These are phyloP conservation scores for Penicillium frequentans DNA, from an alignment of 2,329 filamentous ascomycete genomes.

Conservation along the genomic window DNA sequence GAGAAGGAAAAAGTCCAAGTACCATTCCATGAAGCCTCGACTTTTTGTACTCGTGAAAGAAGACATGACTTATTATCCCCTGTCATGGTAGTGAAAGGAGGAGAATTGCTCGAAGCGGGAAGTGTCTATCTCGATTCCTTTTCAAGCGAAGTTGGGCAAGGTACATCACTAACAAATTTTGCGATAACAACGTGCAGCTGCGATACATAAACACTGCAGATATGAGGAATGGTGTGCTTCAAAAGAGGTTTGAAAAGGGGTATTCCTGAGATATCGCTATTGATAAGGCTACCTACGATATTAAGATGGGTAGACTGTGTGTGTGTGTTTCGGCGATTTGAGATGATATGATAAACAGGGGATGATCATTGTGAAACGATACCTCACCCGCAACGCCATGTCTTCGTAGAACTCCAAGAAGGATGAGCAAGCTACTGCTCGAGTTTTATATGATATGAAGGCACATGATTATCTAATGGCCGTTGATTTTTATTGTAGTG, in stretches of 20 bases:
- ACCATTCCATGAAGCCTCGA: too few relatives aligned
- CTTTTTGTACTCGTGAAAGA: too few relatives aligned
- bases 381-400: conserved; percentile 14
- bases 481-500: too few relatives aligned
- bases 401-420: not conserved
- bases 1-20: too few relatives aligned
- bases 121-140: too few relatives aligned
- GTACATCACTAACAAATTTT: conserved; percentile 15
- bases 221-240: conserved; percentile 4
- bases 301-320: conserved; percentile 14
- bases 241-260: conserved; percentile 1
- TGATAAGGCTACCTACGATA: conserved; percentile 9
- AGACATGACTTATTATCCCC: too few relatives aligned
- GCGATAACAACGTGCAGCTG: conserved; percentile 9
- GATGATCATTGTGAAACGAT: not conserved
- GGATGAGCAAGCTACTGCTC: not conserved
- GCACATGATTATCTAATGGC: fast-evolving
- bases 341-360: conserved; percentile 6
- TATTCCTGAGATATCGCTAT: conserved; percentile 2
- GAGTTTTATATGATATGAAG: conserved; percentile 1
- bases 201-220: not conserved
- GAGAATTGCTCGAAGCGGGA: too few relatives aligned
- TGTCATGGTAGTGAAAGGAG: too few relatives aligned
- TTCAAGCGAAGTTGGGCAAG: conserved; percentile 6
- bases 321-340: conserved; percentile 18